Base-by-base conservation (phyloP, 768 basidiomycete species). In the Russula lepida region DNA sequence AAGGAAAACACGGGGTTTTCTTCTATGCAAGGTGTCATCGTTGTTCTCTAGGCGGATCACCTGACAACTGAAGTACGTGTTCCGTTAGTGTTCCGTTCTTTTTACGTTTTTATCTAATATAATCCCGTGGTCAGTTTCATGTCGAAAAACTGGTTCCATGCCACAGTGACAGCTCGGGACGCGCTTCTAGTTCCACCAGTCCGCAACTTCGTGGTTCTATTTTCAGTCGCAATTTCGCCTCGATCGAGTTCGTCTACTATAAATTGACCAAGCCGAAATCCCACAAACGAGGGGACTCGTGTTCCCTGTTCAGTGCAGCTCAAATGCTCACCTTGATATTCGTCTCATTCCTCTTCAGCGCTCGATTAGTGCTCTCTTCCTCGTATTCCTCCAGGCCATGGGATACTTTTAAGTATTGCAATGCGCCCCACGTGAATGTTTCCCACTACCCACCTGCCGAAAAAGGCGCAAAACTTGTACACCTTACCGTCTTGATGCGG, bases 321-420 rank as follows among this genome's bases (percentile, higher is more conserved):
- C 21, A 44, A 44, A 54, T 46, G 43, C 51, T 47, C 23, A 35
- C 58, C 30, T 21, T 59, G 6, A 8, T 15, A 9, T 17, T 32
- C 2, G n/a, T 54, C 19, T n/a, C 43, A 6, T 39, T 59, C 23
- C 27, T 60, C 6, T 28, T 60, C 25, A 19, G 52, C 3, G 33
- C 21, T 11, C 59, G n/a, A 12, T 35, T 44, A 30, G 27, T 21
- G 25, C 27, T 60, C n/a, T 30, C 59, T 39, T n/a, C 35, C 25
- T 21, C 41, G 6, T 25, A 78, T 15, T 55, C 58, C 1, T 23
- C 63, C 54, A 62, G 71, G 9, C 74, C 77, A 0, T 78, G 76
- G 77, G 73, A 77, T 69, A 78, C 76, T 12, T 79, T 78, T 70
- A 78, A 78, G 53, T 80, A 80, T 60, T 80, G 79, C 68, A 80